phyloP scores from a whole-genome alignment of 2,329 filamentous ascomycete genomes.

The Venturia nashicola region DNA sequence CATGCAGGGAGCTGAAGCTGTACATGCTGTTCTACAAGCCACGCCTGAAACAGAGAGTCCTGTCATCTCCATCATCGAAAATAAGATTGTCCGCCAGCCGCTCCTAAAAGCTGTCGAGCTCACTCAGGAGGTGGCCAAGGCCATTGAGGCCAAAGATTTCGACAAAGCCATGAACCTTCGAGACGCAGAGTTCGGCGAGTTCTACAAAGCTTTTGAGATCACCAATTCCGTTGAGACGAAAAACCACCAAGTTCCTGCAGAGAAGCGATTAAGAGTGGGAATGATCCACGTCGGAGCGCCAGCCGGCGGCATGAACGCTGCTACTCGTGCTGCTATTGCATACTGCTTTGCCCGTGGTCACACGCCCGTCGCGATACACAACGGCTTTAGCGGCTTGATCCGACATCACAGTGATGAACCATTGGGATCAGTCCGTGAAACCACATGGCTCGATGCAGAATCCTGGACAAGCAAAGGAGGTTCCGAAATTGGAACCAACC shows the following conservation, averaged over 20 bases:
- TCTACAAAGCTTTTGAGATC: constrained; percentile 80
- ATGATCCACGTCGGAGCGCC: constrained; percentile 47
- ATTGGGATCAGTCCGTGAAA: constrained; percentile 67
- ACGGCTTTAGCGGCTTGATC: constrained; percentile 88
- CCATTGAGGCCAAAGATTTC: constrained; percentile 78
- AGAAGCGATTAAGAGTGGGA: constrained; percentile 76
- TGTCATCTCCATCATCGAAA: constrained; percentile 93
- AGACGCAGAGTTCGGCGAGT: constrained; percentile 87
- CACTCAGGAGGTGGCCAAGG: constrained; percentile 72
- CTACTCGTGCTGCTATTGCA: constrained; percentile 81
- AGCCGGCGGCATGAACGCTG: constrained; percentile 86
- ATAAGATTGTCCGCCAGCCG: constrained; percentile 87
- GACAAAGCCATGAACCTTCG: constrained; percentile 75
- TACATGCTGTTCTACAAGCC: constrained; percentile 80
- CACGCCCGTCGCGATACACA: constrained; percentile 83
- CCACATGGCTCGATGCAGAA: constrained; percentile 90
- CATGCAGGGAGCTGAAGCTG: constrained; percentile 85
- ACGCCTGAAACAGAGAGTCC: constrained; percentile 82
- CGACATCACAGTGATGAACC: constrained; percentile 81
- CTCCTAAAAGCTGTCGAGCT: constrained; percentile 79
- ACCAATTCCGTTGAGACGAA: constrained; percentile 74
- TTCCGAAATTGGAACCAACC: constrained; percentile 96
- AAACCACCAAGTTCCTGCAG: constrained; percentile 51
- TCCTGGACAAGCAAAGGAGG: constrained; percentile 93
- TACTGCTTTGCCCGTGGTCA: constrained; percentile 91